These are phyloP conservation scores for Mortierella hygrophila DNA, from an alignment of 192 early-diverging fungal species.

Conservation along the genomic window DNA sequence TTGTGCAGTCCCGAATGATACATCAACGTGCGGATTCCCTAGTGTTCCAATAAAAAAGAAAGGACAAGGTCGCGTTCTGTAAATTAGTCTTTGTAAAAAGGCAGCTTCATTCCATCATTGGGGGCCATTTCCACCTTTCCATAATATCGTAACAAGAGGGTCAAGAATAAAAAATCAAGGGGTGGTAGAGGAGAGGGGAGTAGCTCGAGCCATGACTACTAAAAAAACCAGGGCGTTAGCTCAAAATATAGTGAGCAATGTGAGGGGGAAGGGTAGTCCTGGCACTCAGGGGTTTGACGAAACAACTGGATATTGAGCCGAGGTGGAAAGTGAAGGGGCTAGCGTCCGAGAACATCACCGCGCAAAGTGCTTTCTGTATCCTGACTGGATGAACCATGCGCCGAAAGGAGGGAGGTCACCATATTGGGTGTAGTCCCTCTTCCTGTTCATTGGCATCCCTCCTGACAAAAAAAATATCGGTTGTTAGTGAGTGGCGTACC, in stretches of 20 bases:
- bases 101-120: neutral
- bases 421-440: neutral
- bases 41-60: neutral
- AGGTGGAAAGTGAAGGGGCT: neutral
- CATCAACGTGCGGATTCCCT: slow-evolving; percentile 56
- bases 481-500: slow-evolving; percentile 55
- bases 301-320: neutral
- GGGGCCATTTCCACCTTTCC: too few relatives aligned
- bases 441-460: neutral
- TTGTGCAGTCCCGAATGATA: slow-evolving; percentile 46
- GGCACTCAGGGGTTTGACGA: neutral
- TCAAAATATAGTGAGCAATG: neutral
- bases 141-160: neutral
- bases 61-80: slow-evolving; percentile 40
- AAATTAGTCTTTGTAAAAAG: slow-evolving; percentile 27
- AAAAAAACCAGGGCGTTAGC: neutral
- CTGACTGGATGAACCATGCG: too few relatives aligned
- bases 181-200: neutral
- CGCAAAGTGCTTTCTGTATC: too few relatives aligned
- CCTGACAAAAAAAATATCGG: neutral
- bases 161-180: neutral
- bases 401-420: neutral
- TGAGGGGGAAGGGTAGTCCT: neutral
- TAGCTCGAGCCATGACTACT: neutral
- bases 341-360: neutral